Conservation (phyloP, 1,284 basidiomycete species). For the Microbotryomycetes sp. region DNA sequence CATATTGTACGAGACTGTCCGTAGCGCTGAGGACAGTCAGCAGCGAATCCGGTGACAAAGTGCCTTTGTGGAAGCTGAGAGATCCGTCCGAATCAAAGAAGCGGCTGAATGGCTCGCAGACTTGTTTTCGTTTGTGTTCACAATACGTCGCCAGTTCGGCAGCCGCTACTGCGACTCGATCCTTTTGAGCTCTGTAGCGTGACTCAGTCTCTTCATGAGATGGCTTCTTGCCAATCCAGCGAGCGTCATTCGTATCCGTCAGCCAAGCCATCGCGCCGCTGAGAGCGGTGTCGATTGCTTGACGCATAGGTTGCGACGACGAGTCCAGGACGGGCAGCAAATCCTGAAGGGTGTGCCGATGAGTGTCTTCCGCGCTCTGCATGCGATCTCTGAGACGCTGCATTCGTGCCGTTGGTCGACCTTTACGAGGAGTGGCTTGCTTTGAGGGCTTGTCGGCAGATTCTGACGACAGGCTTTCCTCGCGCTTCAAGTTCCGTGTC, state of each 20-base stretch:
- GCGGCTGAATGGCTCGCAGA: constrained; percentile 49
- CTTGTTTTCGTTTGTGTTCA: constrained; percentile 42
- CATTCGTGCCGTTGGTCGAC: constrained; percentile 10
- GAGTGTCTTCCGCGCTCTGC: constrained; percentile 7
- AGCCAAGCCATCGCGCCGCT: constrained; percentile 24
- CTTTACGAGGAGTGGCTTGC: neutral
- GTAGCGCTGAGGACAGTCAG: constrained; percentile 49
- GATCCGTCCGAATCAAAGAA: constrained; percentile 40
- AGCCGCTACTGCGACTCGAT: constrained; percentile 41
- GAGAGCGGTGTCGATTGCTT: constrained; percentile 11
- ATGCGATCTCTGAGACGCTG: constrained; percentile 4
- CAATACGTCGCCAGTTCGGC: constrained; percentile 46
- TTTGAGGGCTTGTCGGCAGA: neutral
- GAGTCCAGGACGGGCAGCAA: constrained; percentile 21
- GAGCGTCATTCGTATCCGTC: neutral
- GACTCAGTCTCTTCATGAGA: constrained; percentile 36
- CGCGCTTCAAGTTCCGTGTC: constrained; percentile 3
- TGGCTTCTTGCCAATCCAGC: constrained; percentile 40
- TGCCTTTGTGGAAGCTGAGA: constrained; percentile 23
- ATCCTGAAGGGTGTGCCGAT: constrained; percentile 19
- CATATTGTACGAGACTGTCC: constrained; percentile 45
- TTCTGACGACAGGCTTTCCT: too few relatives aligned
- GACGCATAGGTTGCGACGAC: constrained; percentile 7
- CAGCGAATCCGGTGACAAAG: constrained; percentile 44
- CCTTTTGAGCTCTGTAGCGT: constrained; percentile 32